Evolutionary conservation across 305 asterid genomes (phyloP).

Genomic region (Fraxinus dipetala): DNA sequence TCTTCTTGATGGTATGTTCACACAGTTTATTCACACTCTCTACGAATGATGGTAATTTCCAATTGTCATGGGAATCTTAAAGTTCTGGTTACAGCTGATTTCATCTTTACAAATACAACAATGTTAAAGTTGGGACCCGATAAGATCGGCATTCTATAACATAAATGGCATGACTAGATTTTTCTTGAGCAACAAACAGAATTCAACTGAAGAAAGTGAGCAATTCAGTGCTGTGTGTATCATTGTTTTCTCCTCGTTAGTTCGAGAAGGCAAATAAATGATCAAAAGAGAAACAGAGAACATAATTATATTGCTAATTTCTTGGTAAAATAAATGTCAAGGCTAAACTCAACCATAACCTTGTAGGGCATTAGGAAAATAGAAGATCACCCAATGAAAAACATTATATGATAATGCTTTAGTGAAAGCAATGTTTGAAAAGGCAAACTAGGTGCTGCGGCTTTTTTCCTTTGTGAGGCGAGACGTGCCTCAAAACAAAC

Average conservation of each 20-base stretch:
- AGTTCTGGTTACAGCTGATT: not conserved
- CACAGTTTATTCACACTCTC: not conserved
- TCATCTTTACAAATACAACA: not conserved
- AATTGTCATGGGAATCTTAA: constrained; percentile 1
- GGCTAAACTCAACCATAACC: not conserved
- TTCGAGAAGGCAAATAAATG: not conserved
- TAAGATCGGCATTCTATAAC: not conserved
- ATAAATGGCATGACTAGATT: not conserved
- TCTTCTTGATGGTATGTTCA: constrained; percentile 72
- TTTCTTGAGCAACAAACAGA: not conserved
- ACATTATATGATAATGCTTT: not conserved
- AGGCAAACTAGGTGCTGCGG: too few relatives aligned
- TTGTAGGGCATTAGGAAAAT: not conserved
- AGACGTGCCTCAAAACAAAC: too few relatives aligned
- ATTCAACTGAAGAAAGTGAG: too few relatives aligned
- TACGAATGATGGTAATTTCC: not conserved
- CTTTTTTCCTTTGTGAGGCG: too few relatives aligned
- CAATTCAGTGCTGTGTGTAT: too few relatives aligned
- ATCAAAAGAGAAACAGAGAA: not conserved
- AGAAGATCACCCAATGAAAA: not conserved
- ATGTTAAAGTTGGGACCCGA: not conserved
- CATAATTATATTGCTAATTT: not conserved
- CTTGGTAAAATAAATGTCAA: not conserved
- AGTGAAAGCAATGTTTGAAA: not conserved
- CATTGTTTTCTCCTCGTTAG: not conserved